A percentile compares a stretch with the other conserved stretches of the same genome.
Evolutionary conservation across 23 red algal species (phyloP).

Genomic region (Gracilariopsis chorda): DNA sequence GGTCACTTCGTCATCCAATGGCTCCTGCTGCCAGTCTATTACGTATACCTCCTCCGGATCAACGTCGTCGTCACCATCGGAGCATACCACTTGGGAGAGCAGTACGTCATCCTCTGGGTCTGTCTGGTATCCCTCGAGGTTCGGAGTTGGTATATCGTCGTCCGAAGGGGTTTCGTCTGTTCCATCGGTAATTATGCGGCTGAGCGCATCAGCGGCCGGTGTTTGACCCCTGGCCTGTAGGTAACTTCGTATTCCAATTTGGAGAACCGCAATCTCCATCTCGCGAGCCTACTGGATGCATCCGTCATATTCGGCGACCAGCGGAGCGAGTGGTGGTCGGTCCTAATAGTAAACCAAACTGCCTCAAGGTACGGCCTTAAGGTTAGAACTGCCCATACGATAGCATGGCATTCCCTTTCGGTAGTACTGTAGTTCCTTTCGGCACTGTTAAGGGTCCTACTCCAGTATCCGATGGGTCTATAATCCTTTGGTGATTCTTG

Average conservation of each 20-base stretch:
- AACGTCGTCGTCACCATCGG: not conserved
- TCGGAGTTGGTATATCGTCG: not conserved
- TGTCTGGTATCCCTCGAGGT: not conserved
- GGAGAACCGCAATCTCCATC: not conserved
- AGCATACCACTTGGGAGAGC: not conserved
- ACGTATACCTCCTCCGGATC: not conserved
- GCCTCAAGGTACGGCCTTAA: slow-evolving; percentile 8
- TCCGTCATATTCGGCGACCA: not conserved
- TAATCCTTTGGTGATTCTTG: not conserved
- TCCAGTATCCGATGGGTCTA: slow-evolving; percentile 24
- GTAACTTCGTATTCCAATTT: not conserved
- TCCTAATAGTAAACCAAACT: not conserved
- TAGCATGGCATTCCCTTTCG: slow-evolving; percentile 1
- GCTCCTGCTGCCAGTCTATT: not conserved
- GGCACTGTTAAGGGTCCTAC: not conserved
- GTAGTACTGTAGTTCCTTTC: not conserved
- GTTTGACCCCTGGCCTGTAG: slow-evolving; percentile 1
- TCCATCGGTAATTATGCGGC: not conserved
- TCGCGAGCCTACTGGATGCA: not conserved
- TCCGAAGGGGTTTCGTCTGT: not conserved
- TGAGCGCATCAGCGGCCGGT: not conserved
- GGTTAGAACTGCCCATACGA: slow-evolving; percentile 12
- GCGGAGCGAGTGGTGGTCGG: too few relatives aligned
- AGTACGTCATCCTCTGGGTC: not conserved
- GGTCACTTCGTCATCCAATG: too few relatives aligned